A percentile compares a stretch with the other conserved stretches of the same genome.
Evolutionary conservation across 371 early-diverging fungal genomes (phyloP).

Genomic region (Coemansia sp.): DNA sequence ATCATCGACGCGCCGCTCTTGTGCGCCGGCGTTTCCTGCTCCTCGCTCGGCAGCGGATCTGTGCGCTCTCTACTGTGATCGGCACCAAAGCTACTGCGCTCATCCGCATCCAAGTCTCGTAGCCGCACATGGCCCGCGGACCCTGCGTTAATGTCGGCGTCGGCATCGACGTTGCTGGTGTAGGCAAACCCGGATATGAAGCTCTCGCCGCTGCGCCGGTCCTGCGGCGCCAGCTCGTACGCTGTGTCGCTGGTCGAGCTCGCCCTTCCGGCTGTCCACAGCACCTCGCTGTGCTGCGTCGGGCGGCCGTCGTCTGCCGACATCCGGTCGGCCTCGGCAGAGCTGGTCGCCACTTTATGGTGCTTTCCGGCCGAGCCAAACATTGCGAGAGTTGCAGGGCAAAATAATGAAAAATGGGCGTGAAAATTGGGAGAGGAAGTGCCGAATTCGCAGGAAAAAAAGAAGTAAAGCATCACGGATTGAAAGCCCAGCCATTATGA

Average conservation of each 20-base stretch:
- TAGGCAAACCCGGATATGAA: slow-evolving; percentile 1
- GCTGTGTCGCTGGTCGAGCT: slow-evolving; percentile 3
- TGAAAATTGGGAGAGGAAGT: not conserved
- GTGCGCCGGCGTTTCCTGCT: not conserved
- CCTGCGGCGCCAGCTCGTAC: slow-evolving; percentile 10
- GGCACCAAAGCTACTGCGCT: slow-evolving; percentile 8
- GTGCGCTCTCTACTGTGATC: slow-evolving; percentile 11
- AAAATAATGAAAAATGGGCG: not conserved
- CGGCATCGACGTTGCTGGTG: not conserved
- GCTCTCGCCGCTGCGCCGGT: slow-evolving; percentile 15
- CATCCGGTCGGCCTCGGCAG: slow-evolving; percentile 15
- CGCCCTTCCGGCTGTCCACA: slow-evolving; percentile 1
- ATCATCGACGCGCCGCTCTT: slow-evolving; percentile 39
- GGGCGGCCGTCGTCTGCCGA: slow-evolving; percentile 9
- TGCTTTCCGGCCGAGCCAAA: slow-evolving; percentile 15
- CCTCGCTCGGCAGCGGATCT: not conserved
- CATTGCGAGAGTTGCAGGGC: not conserved
- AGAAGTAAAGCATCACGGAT: too few species aligned
- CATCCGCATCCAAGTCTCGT: slow-evolving; percentile 2
- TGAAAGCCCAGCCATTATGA: too few species aligned
- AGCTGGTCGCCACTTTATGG: slow-evolving; percentile 16
- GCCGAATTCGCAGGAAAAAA: not conserved
- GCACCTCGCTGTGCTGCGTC: not conserved
- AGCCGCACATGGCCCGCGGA: slow-evolving; percentile 7
- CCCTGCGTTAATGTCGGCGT: not conserved